Evolutionary conservation across 345 rosid genomes (phyloP).

Genomic region (Gossypium australe): DNA sequence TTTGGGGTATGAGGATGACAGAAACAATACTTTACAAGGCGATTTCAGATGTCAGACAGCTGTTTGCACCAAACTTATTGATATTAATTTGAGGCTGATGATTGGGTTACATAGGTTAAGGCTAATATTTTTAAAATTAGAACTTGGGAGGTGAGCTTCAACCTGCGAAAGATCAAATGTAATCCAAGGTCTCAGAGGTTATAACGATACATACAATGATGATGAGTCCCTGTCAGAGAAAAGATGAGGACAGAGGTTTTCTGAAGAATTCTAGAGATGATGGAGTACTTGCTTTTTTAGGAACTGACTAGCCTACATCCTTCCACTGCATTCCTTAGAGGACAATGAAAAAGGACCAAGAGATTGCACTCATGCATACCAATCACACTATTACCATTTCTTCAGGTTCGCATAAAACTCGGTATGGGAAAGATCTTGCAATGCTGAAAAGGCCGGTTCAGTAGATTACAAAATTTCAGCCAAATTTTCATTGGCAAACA

Average conservation of each 20-base stretch:
- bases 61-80: not conserved
- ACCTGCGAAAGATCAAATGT: not conserved
- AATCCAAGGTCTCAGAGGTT: not conserved
- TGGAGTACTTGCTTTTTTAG: not conserved
- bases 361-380: not conserved
- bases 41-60: not conserved
- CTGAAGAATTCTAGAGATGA: not conserved
- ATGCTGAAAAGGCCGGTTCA: not conserved
- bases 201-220: not conserved
- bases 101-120: not conserved
- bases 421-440: not conserved
- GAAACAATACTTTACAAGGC: not conserved
- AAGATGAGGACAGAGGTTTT: not conserved
- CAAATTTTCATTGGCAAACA: not conserved
- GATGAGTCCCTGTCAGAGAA: not conserved
- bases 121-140: not conserved
- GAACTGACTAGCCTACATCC: not conserved
- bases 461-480: not conserved
- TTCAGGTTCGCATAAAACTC: not conserved
- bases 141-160: not conserved
- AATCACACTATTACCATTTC: not conserved
- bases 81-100: not conserved
- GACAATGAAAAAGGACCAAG: not conserved
- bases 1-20: not conserved
- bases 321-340: not conserved